Evolutionary conservation across 2,329 filamentous ascomycete genomes (phyloP).

Genomic region (Metarhizium sp.): DNA sequence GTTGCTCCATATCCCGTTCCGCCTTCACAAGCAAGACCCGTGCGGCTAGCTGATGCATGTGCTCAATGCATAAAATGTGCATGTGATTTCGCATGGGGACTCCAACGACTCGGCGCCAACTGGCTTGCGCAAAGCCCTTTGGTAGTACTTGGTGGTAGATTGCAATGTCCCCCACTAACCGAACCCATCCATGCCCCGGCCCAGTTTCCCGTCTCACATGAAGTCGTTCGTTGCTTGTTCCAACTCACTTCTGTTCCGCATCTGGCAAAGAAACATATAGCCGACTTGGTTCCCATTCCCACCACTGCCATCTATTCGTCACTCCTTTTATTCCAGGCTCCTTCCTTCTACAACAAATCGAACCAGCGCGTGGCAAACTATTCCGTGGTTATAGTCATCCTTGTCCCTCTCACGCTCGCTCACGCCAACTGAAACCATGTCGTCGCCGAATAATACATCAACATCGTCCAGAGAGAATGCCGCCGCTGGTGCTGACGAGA

Average conservation of each 20-base stretch:
- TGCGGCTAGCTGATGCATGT: background rate
- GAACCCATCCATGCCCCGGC: background rate
- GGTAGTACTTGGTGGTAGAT: too few species aligned
- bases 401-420: background rate
- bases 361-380: background rate
- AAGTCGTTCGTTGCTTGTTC: background rate
- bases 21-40: too few species aligned
- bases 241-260: background rate
- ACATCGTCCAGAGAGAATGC: constrained; percentile 10
- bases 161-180: too few species aligned
- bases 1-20: too few species aligned
- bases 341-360: background rate
- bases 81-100: background rate
- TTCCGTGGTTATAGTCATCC: background rate
- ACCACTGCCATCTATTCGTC: background rate
- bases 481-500: constrained; percentile 29
- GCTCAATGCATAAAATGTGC: background rate
- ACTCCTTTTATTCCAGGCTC: background rate
- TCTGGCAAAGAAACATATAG: background rate
- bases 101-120: too few species aligned
- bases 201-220: background rate
- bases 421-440: constrained; percentile 1
- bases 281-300: background rate
- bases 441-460: constrained; percentile 11
- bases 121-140: too few species aligned